These are phyloP conservation scores for Candida golubevii DNA, from an alignment of 805 yeast genomes.

Conservation along the genomic window DNA sequence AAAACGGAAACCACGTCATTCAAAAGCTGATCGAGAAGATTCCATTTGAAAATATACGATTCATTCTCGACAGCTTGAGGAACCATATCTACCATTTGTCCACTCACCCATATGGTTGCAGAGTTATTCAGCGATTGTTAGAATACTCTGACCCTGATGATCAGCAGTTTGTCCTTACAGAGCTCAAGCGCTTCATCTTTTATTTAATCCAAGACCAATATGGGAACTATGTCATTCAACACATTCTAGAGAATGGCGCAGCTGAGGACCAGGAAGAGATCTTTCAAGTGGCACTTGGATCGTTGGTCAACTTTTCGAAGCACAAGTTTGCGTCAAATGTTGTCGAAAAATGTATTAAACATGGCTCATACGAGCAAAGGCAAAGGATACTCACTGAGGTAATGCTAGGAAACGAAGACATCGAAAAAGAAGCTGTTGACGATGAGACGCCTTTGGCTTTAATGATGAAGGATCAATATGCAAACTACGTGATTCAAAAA, in stretches of 20 bases:
- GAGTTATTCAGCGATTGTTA: slow-evolving; percentile 89
- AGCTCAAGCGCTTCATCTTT: slow-evolving; percentile 66
- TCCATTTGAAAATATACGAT: slow-evolving; percentile 65
- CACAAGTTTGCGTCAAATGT: slow-evolving; percentile 98
- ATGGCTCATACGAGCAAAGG: slow-evolving; percentile 63
- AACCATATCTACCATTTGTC: slow-evolving; percentile 78
- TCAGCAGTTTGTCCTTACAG: slow-evolving; percentile 62
- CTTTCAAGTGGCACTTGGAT: slow-evolving; percentile 61
- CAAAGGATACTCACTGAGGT: slow-evolving; percentile 62
- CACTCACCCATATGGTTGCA: slow-evolving; percentile 95
- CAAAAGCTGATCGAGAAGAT: slow-evolving; percentile 90
- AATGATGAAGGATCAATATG: slow-evolving; percentile 98
- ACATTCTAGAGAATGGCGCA: slow-evolving; percentile 83
- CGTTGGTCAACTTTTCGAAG: slow-evolving; percentile 78
- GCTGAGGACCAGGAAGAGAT: slow-evolving; percentile 56
- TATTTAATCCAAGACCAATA: slow-evolving; percentile 90
- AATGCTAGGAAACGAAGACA: slow-evolving; percentile 47
- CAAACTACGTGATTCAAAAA: slow-evolving; percentile 95
- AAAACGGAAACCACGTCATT: slow-evolving; percentile 96
- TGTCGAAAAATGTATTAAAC: slow-evolving; percentile 86
- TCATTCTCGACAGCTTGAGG: slow-evolving; percentile 66
- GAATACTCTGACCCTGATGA: slow-evolving; percentile 70
- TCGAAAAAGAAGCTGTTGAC: slow-evolving; percentile 43
- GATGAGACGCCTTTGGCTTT: slow-evolving; percentile 71
- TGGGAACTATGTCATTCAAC: slow-evolving; percentile 97